phyloP scores from a whole-genome alignment of 2,329 filamentous ascomycete species.

The Diaporthe citriasiana region DNA sequence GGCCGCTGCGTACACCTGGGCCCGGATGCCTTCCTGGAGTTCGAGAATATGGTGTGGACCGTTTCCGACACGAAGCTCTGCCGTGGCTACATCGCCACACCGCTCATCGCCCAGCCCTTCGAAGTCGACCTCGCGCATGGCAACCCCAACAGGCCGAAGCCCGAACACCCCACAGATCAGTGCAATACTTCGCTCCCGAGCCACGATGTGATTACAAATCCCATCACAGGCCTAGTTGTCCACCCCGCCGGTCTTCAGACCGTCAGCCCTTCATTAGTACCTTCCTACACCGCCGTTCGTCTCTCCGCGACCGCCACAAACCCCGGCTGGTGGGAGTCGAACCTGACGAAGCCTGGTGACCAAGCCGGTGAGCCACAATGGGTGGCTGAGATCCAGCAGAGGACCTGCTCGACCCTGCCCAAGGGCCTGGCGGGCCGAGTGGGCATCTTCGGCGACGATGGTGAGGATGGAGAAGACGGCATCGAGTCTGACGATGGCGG shows the following conservation, averaged over 20 bases:
- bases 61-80: constrained; percentile 56
- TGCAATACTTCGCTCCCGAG: constrained; percentile 62
- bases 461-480: constrained; percentile 47
- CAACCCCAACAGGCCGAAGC: constrained; percentile 41
- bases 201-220: constrained; percentile 54
- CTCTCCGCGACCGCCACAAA: constrained; percentile 66
- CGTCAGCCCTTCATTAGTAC: constrained; percentile 51
- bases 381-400: constrained; percentile 62
- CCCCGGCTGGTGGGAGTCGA: constrained; percentile 68
- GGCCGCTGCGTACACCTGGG: constrained; percentile 66
- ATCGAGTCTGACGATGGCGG: constrained; percentile 47
- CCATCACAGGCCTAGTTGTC: constrained; percentile 65
- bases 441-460: constrained; percentile 50
- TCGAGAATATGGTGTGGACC: constrained; percentile 66
- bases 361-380: constrained; percentile 55
- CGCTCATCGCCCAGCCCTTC: constrained; percentile 64
- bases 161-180: constrained; percentile 56
- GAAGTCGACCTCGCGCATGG: constrained; percentile 58
- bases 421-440: constrained; percentile 60
- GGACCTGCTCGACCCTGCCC: constrained; percentile 60
- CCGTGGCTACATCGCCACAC: constrained; percentile 69
- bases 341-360: constrained; percentile 48
- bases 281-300: constrained; percentile 67
- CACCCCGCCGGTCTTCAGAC: constrained; percentile 53
- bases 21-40: constrained; percentile 68